Base-by-base conservation (phyloP, 257 asterid genomes). In the Nicotiana sylvestris region DNA sequence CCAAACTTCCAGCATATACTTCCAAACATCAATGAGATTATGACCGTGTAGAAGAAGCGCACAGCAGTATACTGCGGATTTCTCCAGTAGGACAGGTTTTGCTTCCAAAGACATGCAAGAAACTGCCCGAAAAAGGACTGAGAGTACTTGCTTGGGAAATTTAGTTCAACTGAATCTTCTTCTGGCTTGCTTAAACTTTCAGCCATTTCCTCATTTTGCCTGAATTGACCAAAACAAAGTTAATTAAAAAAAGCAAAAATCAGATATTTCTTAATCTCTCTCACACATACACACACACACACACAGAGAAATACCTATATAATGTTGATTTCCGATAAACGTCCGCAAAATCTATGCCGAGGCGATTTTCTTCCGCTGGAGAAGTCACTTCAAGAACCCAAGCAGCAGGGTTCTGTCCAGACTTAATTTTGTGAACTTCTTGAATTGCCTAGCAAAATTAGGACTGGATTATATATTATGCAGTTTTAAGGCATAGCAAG, bases 1-100 rank as follows among this genome's bases (percentile, higher is more conserved):
- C 99, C 99, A 79, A 94, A 89, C 85, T 87, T 90, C 98, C 98
- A 95, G 91, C 97, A 95, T 30, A 95, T 94, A 64, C 97, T 90
- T 65, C 99, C 99, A 3, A 94, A 92, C 98, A 94, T 91, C 84
- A 95, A 77, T 0, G 99, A 94, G 27, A 92, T 91, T 88, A 92
- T 89, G n/a, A 87, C 87, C 0, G 99, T 94, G 89, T 90, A 95
- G 88, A 95, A 86, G 88, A 92, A 89, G 74, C 97, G 95, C 11
- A 95, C 97, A 10, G 97, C 99, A 13, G 97, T 91, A 78, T 95
- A 94, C 18, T 86, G 93, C 9, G 99, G 97, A 83, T 94, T 94
- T 67, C 98, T 88, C 99, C 99, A 95, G 85, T 95, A 95, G 1
- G 99, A 94, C 39, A 87, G 87, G 80, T 91, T 89, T 86, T 94